A percentile compares a stretch with the other conserved stretches of the same genome.
Conservation (phyloP, 225 moss, liverwort and hornwort genomes). For the Marchantia paleacea region DNA sequence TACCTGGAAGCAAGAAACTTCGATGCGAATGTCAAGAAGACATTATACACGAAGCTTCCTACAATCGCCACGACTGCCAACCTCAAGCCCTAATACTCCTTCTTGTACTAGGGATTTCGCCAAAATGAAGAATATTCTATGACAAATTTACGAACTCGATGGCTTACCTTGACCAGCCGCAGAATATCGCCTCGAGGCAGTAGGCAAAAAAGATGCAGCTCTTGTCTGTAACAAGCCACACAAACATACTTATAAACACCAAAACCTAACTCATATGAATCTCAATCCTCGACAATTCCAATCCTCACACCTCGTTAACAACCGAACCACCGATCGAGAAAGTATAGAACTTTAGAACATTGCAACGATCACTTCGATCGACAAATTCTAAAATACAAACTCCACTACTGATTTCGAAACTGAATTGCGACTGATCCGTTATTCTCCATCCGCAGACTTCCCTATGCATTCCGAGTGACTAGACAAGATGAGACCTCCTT, state of each 20-base stretch:
- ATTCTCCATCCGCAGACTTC: background rate
- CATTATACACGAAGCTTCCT: too few species aligned
- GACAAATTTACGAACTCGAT: background rate
- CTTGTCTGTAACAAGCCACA: constrained; percentile 18
- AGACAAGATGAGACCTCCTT: background rate
- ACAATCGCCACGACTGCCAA: too few species aligned
- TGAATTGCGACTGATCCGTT: background rate
- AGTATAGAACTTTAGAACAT: background rate
- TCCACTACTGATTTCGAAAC: background rate
- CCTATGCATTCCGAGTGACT: background rate
- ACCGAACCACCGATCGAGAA: background rate
- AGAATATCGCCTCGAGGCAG: constrained; percentile 24
- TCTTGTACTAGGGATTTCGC: background rate
- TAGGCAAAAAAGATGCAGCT: constrained; percentile 16
- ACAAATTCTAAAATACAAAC: background rate
- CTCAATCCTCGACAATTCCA: background rate
- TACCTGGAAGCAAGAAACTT: background rate
- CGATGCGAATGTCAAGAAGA: too few species aligned
- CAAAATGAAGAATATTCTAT: background rate
- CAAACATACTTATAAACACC: background rate
- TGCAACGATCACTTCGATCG: background rate
- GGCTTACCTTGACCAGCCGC: constrained; percentile 20
- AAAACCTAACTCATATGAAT: background rate
- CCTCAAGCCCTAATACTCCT: too few species aligned
- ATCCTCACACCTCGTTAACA: background rate